Evolutionary conservation across 2,329 filamentous ascomycete species (phyloP), one percentile per base, ranked within the genome.

Genomic region (Sclerotiophoma versabilis): DNA sequence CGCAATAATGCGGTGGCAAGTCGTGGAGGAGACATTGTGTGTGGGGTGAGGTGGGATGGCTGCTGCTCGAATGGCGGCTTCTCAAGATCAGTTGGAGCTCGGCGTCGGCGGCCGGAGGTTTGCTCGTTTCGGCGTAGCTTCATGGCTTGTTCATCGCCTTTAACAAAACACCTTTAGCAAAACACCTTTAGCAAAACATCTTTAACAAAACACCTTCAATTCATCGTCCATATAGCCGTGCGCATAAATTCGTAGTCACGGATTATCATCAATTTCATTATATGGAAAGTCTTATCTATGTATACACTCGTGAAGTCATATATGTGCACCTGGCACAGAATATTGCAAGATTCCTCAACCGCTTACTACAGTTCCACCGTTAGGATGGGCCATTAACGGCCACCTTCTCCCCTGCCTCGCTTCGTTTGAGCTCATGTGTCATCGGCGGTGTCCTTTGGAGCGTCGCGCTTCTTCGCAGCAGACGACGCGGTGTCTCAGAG

Each of bases 341-440:
- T 27, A 26, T 32, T 27, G n/a, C 49, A 20, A 17, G 7, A 30
- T 17, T 10, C 12, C 29, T 60, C 62, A 75, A 44, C 72, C 69
- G 36, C 66, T 73, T 5, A 75, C 70, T 30, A 75, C 50, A 10
- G 66, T 69, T 26, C 72, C 72, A 25, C 73, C 73, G 42, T 88
- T 87, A 26, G 84, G 80, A n/a, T n/a, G n/a, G 5, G 25, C 10
- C 10, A 6, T 5, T 26, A 26, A 5, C 25, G 25, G 6, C 10
- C 6, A 5, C 25, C 10, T 5, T 26, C 25, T 26, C n/a, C n/a
- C n/a, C n/a, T n/a, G n/a, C n/a, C n/a, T n/a, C n/a, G n/a, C n/a
- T n/a, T n/a, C n/a, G n/a, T n/a, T n/a, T n/a, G n/a, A 26, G 10
- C 25, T 26, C 10, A 26, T 26, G n/a, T n/a, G n/a, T n/a, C n/a